Evolutionary conservation across 805 yeast species (phyloP), one percentile per base, ranked within the genome.

Genomic region (Yamadazyma laniorum): DNA sequence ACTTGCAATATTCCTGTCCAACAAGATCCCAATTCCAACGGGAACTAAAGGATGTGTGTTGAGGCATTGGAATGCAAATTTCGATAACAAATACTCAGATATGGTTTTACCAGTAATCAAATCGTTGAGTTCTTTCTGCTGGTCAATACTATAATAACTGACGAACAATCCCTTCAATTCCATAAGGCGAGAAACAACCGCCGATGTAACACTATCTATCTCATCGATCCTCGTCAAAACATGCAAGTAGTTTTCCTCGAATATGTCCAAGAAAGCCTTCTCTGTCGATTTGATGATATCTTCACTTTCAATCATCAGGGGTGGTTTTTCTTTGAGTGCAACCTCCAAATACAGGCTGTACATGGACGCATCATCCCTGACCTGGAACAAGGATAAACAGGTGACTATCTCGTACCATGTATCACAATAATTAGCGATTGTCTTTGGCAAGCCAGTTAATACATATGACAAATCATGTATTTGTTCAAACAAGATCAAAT

Each of bases 341-440:
- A 58, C 41, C 13, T 59, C 48, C 37, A 51, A 67, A 47, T 59
- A 67, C 19, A 66, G 70, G 5, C 50, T 28, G 40, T 56, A 67
- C 3, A 67, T 50, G 3, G 48, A 28, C 5, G 42, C 49, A 16
- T 52, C 49, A 79, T 88, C 59, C 35, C 73, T 57, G 1, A 83
- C 70, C 51, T 80, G 80, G 52, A 66, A 85, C 26, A 80, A 59
- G 7, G 78, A 54, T n/a, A 80, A 65, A 6, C 78, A 77, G 27
- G 72, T 61, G 27, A 77, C 69, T 11, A 80, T 67, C 51, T 85
- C 93, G 53, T 80, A 83, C 95, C 95, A 85, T 0, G 76, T 59
- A 5, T 66, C 63, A 12, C 85, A 72, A 49, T 64, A 67, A 12
- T 65, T 63, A 3, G 77, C 53, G 16, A 82, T 82, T 3, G 79